These are phyloP conservation scores for Yamadazyma atlantica DNA, from an alignment of 1,139 yeast species.

Conservation along the genomic window DNA sequence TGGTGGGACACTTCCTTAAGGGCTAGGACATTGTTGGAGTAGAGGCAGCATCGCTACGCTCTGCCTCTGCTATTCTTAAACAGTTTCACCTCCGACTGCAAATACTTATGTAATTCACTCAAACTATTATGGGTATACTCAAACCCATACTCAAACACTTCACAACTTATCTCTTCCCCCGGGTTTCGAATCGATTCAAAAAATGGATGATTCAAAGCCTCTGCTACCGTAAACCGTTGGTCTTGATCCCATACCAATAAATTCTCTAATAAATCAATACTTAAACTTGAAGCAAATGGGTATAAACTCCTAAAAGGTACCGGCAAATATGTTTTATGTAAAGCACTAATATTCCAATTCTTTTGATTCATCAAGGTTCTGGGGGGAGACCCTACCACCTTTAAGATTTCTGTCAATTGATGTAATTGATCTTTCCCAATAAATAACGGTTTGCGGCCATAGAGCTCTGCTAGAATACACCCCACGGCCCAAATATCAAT, in stretches of 20 bases:
- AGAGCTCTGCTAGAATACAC: slow-evolving; percentile 73
- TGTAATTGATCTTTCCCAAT: slow-evolving; percentile 66
- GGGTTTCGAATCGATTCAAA: slow-evolving; percentile 46
- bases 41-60: not conserved
- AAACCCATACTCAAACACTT: slow-evolving; percentile 60
- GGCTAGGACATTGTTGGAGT: no score
- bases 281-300: slow-evolving; percentile 56
- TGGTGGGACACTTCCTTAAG: no score
- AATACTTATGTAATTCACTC: slow-evolving; percentile 41
- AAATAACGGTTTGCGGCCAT: slow-evolving; percentile 71
- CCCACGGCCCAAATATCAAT: slow-evolving; percentile 85
- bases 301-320: slow-evolving; percentile 51
- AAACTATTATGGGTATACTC: slow-evolving; percentile 43
- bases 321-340: slow-evolving; percentile 25
- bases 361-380: slow-evolving; percentile 30
- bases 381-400: slow-evolving; percentile 63
- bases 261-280: slow-evolving; percentile 47
- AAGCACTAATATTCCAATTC: slow-evolving; percentile 26
- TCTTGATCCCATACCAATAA: slow-evolving; percentile 63
- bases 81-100: slow-evolving; percentile 45
- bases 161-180: slow-evolving; percentile 50
- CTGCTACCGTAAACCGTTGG: slow-evolving; percentile 45
- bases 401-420: slow-evolving; percentile 62
- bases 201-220: slow-evolving; percentile 54
- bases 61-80: slow-evolving; percentile 17